Percentiles rank a stretch among this genome's conserved stretches.
phyloP scores from a whole-genome alignment of 1,139 yeast genomes.

The Kodamaea ohmeri region DNA sequence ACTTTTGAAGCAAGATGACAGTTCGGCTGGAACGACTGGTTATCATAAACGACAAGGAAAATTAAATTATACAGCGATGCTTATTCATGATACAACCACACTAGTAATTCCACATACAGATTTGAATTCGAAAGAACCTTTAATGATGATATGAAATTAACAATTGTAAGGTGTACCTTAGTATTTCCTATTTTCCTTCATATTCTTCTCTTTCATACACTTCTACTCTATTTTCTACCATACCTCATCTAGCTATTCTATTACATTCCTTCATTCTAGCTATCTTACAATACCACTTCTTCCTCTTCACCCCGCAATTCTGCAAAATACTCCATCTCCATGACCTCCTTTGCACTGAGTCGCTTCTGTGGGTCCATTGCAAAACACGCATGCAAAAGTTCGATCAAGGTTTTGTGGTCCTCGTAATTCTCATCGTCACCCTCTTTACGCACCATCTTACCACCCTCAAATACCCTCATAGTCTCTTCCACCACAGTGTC shows the following conservation, averaged over 20 bases:
- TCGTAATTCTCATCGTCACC: conserved; percentile 28
- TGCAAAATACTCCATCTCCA: conserved; percentile 53
- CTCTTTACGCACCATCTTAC: conserved; percentile 26
- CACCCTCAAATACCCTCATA: conserved; percentile 28
- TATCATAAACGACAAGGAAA: neutral
- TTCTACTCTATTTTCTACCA: too few relatives aligned
- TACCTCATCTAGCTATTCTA: too few relatives aligned
- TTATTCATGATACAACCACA: too few relatives aligned
- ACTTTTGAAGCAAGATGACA: neutral
- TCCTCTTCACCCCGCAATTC: conserved; percentile 32
- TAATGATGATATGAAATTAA: too few relatives aligned
- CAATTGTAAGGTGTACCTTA: too few relatives aligned
- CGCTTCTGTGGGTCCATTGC: conserved; percentile 58
- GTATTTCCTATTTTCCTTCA: too few relatives aligned
- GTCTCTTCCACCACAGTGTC: conserved; percentile 43
- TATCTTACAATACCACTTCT: too few relatives aligned
- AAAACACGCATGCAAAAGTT: conserved; percentile 52
- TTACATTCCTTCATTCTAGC: too few relatives aligned
- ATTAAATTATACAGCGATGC: too few relatives aligned
- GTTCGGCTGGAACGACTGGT: neutral
- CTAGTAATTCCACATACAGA: too few relatives aligned
- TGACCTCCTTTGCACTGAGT: conserved; percentile 53
- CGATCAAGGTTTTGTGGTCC: conserved; percentile 48
- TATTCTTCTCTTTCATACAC: too few relatives aligned
- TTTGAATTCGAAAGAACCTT: too few relatives aligned